phyloP scores from a whole-genome alignment of 2,329 filamentous ascomycete genomes.

The Trichoderma lentiforme region DNA sequence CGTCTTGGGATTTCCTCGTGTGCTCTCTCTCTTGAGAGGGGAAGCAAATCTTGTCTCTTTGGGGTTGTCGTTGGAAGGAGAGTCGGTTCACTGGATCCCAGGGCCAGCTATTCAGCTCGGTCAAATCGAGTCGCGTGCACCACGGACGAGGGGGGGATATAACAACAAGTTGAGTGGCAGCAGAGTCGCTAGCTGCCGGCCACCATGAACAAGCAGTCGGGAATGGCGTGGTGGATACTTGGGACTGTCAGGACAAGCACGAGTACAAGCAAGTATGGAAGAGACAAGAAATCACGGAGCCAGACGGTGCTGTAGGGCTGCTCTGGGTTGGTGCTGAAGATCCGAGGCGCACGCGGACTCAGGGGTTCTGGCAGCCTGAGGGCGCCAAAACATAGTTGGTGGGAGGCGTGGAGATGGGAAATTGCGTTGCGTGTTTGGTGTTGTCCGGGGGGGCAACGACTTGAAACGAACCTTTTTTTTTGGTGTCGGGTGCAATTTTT shows the following conservation, averaged over 20 bases:
- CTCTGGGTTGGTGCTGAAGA: conserved; percentile 16
- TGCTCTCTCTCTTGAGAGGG: neutral
- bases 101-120: conserved; percentile 2
- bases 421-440: conserved; percentile 26
- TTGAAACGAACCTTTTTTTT: conserved; percentile 18
- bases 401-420: conserved; percentile 24
- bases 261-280: neutral
- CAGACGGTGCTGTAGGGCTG: conserved; percentile 13
- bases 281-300: neutral
- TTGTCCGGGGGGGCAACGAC: conserved; percentile 16
- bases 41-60: conserved; percentile 1
- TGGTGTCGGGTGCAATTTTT: neutral
- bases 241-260: neutral
- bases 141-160: conserved; percentile 6
- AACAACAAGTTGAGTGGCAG: neutral
- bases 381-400: conserved; percentile 17
- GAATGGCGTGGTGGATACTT: conserved; percentile 11
- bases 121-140: conserved; percentile 3
- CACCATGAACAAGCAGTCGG: conserved; percentile 12
- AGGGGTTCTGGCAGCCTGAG: conserved; percentile 13
- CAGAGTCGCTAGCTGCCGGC: neutral
- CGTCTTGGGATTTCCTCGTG: neutral
- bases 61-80: neutral
- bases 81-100: neutral
- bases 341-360: conserved; percentile 15